A percentile compares a stretch with the other conserved stretches of the same genome.
Conservation (phyloP, 2,329 filamentous ascomycete species). For the Metarhizium anisopliae region DNA sequence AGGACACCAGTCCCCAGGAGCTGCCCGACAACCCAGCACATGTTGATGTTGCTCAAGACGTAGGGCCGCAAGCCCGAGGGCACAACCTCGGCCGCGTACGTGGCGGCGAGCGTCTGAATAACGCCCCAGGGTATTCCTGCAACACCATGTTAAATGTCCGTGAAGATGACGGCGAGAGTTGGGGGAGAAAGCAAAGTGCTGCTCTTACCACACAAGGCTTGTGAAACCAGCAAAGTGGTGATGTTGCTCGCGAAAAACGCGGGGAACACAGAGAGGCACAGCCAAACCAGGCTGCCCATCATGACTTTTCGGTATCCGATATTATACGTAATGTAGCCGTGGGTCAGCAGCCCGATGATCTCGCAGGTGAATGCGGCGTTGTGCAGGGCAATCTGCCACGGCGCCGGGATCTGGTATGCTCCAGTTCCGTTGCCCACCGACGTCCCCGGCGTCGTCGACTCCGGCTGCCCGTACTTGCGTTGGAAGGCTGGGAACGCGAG, state of each 20-base stretch:
- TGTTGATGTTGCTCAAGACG: constrained; percentile 30
- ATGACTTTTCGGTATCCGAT: constrained; percentile 29
- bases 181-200: neutral
- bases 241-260: constrained; percentile 26
- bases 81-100: constrained; percentile 30
- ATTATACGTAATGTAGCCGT: constrained; percentile 30
- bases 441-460: neutral
- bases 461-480: constrained; percentile 17
- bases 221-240: constrained; percentile 21
- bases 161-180: neutral
- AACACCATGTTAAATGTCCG: neutral
- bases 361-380: constrained; percentile 14
- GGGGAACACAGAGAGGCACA: constrained; percentile 28
- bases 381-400: constrained; percentile 15
- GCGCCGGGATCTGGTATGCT: constrained; percentile 22
- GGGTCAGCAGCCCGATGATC: constrained; percentile 29
- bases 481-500: constrained; percentile 15
- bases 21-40: constrained; percentile 34
- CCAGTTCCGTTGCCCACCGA: constrained; percentile 13
- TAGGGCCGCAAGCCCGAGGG: constrained; percentile 24
- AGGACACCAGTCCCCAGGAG: constrained; percentile 27
- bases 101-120: constrained; percentile 27
- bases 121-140: constrained; percentile 24
- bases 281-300: constrained; percentile 22
- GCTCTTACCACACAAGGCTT: constrained; percentile 21